Conservation (phyloP, 768 basidiomycete genomes). For the Agrocybe pediades region DNA sequence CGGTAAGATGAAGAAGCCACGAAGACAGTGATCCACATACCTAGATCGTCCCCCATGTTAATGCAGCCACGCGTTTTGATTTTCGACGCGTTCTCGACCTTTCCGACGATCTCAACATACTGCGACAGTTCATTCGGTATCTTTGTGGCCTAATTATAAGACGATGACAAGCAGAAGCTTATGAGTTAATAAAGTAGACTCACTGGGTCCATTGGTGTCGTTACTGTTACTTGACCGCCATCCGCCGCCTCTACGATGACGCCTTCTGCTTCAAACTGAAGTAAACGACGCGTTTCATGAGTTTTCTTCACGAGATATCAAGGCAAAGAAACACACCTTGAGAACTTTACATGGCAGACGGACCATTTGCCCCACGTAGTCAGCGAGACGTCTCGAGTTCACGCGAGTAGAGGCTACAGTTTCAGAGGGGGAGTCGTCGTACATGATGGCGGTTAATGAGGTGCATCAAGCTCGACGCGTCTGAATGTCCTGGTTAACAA, state of each 20-base stretch:
- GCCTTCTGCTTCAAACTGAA: constrained; percentile 36
- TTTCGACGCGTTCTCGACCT: constrained; percentile 52
- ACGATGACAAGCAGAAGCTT: neutral
- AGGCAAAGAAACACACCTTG: constrained; percentile 10
- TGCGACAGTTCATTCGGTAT: constrained; percentile 48
- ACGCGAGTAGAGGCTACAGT: constrained; percentile 47
- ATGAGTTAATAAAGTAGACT: neutral
- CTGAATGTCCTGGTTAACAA: constrained; percentile 10
- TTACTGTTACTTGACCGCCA: constrained; percentile 3
- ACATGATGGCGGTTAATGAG: constrained; percentile 16
- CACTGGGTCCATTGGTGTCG: neutral
- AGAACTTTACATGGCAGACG: constrained; percentile 64
- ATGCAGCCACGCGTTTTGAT: constrained; percentile 57
- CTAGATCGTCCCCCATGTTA: constrained; percentile 62
- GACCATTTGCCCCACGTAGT: constrained; percentile 56
- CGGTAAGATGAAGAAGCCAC: constrained; percentile 1
- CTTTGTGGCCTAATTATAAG: constrained; percentile 22
- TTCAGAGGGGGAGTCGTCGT: constrained; percentile 7
- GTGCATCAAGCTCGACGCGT: constrained; percentile 10
- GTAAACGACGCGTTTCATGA: constrained; percentile 1
- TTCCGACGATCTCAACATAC: constrained; percentile 71
- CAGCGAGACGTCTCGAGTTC: constrained; percentile 58
- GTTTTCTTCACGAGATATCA: neutral
- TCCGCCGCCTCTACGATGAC: neutral
- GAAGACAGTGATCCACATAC: constrained; percentile 39